phyloP scores from a whole-genome alignment of 2,329 filamentous ascomycete species.

The Periconia sp. region DNA sequence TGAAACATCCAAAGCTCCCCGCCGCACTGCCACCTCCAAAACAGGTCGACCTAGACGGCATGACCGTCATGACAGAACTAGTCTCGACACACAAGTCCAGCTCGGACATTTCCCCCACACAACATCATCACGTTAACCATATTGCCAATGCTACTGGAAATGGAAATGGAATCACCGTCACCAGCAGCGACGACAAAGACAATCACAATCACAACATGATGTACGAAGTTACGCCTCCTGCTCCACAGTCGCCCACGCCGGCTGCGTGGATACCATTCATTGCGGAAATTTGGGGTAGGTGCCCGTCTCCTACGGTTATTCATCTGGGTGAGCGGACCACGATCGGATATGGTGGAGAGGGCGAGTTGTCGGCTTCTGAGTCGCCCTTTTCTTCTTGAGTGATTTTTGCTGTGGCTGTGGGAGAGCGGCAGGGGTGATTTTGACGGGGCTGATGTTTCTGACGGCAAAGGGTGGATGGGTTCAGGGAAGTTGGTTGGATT shows the following conservation, averaged over 20 bases:
- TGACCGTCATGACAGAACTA: conserved; percentile 26
- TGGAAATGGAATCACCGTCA: too few relatives aligned
- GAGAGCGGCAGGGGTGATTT: too few relatives aligned
- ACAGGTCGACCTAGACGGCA: conserved; percentile 35
- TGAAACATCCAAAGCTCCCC: conserved; percentile 1
- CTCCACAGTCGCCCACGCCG: conserved; percentile 21
- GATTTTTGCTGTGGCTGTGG: too few relatives aligned
- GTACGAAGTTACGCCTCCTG: conserved; percentile 13
- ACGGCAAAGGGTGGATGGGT: too few relatives aligned
- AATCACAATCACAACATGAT: conserved; percentile 18
- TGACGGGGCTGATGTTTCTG: too few relatives aligned
- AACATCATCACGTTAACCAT: too few relatives aligned
- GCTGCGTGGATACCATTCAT: conserved; percentile 33
- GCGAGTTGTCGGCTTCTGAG: background rate
- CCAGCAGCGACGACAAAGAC: conserved; percentile 3
- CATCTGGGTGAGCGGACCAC: conserved; percentile 20
- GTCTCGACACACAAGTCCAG: background rate
- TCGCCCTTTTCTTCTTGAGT: background rate
- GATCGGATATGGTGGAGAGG: background rate
- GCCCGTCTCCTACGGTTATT: conserved; percentile 31
- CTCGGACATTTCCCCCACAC: too few relatives aligned
- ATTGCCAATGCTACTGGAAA: too few relatives aligned
- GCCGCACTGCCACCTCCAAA: conserved; percentile 16
- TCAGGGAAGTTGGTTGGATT: too few relatives aligned
- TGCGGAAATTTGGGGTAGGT: conserved; percentile 35